Conservation (phyloP, 2,329 filamentous ascomycete species). For the Gnomoniopsis smithogilvyi region DNA sequence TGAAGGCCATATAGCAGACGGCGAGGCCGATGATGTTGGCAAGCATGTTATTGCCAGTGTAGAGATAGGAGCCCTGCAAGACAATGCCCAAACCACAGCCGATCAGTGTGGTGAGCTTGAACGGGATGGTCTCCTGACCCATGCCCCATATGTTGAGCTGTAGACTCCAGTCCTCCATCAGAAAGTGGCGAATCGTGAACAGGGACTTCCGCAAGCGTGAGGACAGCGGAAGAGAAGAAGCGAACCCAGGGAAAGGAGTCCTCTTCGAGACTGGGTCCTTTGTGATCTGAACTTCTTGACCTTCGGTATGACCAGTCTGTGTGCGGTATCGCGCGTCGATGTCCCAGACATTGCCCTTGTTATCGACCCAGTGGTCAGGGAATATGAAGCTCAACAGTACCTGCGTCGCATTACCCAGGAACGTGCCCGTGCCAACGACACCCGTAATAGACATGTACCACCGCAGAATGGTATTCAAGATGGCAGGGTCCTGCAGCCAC, state of each 20-base stretch:
- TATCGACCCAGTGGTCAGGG: slow-evolving; percentile 62
- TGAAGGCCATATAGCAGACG: slow-evolving; percentile 79
- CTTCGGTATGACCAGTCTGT: slow-evolving; percentile 32
- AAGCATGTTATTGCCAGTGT: slow-evolving; percentile 54
- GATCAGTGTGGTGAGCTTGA: slow-evolving; percentile 56
- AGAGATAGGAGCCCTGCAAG: slow-evolving; percentile 63
- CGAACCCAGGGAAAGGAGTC: slow-evolving; percentile 18
- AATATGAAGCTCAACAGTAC: slow-evolving; percentile 67
- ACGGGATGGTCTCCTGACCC: slow-evolving; percentile 41
- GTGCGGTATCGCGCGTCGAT: slow-evolving; percentile 39
- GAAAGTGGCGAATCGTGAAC: slow-evolving; percentile 50
- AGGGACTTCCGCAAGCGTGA: slow-evolving; percentile 25
- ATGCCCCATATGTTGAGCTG: slow-evolving; percentile 50
- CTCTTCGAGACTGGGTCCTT: slow-evolving; percentile 25
- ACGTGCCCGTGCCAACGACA: slow-evolving; percentile 69
- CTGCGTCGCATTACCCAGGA: slow-evolving; percentile 70
- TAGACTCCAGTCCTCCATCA: slow-evolving; percentile 51
- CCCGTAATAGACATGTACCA: slow-evolving; percentile 81
- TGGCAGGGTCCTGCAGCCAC: slow-evolving; percentile 75
- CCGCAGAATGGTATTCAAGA: slow-evolving; percentile 79
- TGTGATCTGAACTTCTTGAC: slow-evolving; percentile 22
- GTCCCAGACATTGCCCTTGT: slow-evolving; percentile 39
- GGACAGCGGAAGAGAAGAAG: slow-evolving; percentile 19
- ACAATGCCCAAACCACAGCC: slow-evolving; percentile 52
- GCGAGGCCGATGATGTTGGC: slow-evolving; percentile 86